These are phyloP conservation scores for Globisporangium recalcitrans DNA, from an alignment of 352 stramenopile genomes.

Conservation along the genomic window DNA sequence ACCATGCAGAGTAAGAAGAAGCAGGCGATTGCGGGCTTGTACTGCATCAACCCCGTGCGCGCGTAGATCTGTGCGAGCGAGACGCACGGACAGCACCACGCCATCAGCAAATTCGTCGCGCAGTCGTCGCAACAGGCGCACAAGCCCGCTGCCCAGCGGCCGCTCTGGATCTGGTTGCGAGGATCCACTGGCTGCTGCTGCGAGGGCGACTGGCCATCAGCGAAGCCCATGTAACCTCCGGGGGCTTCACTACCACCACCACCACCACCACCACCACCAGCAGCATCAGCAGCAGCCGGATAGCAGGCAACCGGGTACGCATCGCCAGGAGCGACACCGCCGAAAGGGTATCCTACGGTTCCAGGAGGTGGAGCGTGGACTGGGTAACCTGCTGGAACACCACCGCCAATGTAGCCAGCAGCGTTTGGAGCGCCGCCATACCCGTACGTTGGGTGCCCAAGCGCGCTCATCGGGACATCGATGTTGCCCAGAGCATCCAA, in stretches of 20 bases:
- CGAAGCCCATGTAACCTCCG: not conserved
- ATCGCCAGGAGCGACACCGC: not conserved
- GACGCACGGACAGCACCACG: conserved; percentile 25
- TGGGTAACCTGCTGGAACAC: not conserved
- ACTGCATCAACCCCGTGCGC: conserved; percentile 16
- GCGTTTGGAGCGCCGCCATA: not conserved
- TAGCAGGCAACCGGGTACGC: not conserved
- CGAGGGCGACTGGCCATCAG: not conserved
- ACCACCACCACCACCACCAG: not conserved
- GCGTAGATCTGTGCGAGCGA: conserved; percentile 26
- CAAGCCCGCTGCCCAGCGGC: conserved; percentile 17
- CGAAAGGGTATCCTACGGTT: not conserved
- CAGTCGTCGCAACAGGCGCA: conserved; percentile 24
- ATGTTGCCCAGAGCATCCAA: not conserved
- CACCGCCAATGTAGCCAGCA: not conserved
- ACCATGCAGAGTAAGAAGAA: conserved; percentile 10
- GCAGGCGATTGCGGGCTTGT: conserved; percentile 3
- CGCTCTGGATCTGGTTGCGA: conserved; percentile 14
- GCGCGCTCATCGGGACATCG: not conserved
- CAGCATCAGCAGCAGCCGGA: no score
- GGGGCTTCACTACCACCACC: not conserved
- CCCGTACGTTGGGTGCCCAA: not conserved
- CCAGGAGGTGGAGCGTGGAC: not conserved
- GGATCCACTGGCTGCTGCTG: not conserved
- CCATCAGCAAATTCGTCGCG: conserved; percentile 25